Evolutionary conservation across 768 basidiomycete species (phyloP).

Genomic region (Auriscalpium vulgare): DNA sequence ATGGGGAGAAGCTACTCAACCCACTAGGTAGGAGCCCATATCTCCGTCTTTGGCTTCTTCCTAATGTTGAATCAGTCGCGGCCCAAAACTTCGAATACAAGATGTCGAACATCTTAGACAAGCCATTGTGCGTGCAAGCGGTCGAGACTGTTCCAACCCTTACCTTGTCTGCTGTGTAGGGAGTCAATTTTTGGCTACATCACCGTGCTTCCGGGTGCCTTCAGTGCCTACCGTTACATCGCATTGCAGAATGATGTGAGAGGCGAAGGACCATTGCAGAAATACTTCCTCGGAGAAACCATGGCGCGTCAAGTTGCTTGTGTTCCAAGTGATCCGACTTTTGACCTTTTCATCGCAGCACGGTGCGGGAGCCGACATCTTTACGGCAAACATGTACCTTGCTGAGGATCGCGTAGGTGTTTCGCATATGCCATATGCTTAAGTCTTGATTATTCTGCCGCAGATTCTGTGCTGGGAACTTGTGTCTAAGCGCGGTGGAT

Average conservation of each 20-base stretch:
- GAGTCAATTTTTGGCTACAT: slow-evolving; percentile 92
- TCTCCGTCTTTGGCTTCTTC: neutral
- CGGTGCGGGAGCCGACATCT: slow-evolving; percentile 81
- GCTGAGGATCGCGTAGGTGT: slow-evolving; percentile 72
- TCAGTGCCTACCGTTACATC: slow-evolving; percentile 87
- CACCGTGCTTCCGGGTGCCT: slow-evolving; percentile 87
- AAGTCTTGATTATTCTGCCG: slow-evolving; percentile 4
- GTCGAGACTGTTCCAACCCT: too few relatives aligned
- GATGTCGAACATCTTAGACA: slow-evolving; percentile 89
- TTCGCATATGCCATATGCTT: neutral
- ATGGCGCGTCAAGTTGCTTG: slow-evolving; percentile 40
- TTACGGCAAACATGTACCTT: slow-evolving; percentile 95
- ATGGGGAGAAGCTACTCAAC: slow-evolving; percentile 69
- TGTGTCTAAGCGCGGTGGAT: slow-evolving; percentile 84
- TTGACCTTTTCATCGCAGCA: slow-evolving; percentile 33
- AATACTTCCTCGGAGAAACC: slow-evolving; percentile 96
- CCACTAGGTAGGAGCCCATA: slow-evolving; percentile 38
- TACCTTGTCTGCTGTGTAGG: slow-evolving; percentile 19
- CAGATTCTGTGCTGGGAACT: slow-evolving; percentile 96
- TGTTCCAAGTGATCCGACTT: too few relatives aligned
- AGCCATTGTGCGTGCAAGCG: slow-evolving; percentile 50
- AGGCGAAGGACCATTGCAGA: slow-evolving; percentile 85
- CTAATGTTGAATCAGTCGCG: slow-evolving; percentile 40
- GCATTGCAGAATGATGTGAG: slow-evolving; percentile 79
- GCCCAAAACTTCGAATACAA: slow-evolving; percentile 95